Evolutionary conservation across 2,329 filamentous ascomycete species (phyloP), one percentile per base, ranked within the genome.

Genomic region (Hymenoscyphus salicellus): DNA sequence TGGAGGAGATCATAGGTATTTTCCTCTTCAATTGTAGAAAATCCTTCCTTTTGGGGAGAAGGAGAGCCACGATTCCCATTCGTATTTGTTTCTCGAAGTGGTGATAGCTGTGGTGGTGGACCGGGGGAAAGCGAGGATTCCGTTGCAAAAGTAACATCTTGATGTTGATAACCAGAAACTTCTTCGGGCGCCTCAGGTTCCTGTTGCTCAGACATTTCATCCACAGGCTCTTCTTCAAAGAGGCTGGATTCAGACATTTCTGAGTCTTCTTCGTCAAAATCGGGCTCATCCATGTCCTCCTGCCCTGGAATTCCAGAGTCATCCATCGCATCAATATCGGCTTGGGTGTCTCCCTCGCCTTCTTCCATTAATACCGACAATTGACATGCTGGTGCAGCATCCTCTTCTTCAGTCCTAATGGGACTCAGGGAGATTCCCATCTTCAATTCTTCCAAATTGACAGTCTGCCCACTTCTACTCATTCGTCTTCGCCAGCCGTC

Each of bases 401-500:
- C 81, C 58, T 84, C 80, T 57, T 84, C 80, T 46, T 80, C 79
- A 43, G 86, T 78, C 33, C 83, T 82, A 23, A 88, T 81, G 0
- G 86, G 86, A 64, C 84, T 86, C 20, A 89, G 79, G 5, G 85
- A 83, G 46, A 93, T 77, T 1, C 90, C 89, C 82, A 88, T 86
- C 74, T 86, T 87, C 61, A 89, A 77, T 71, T 89, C 87, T 65
- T 88, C 85, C 62, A 88, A 80, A 71, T 91, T 88, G 69, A 94
- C 86, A 0, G 89, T 86, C 65, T 87, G 84, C 5, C 89, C 89
- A 68, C 85, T 88, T 60, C 83, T 83, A 17, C 86, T 86, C 85
- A 97, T 92, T 52, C 92, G 85, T 75, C 87, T 89, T 66, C 93
- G 88, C 94, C 95, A 98, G 38, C 90, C 88, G 69, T 97, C 92